phyloP scores from a whole-genome alignment of 2,329 filamentous ascomycete genomes.

The Fusarium succisae region DNA sequence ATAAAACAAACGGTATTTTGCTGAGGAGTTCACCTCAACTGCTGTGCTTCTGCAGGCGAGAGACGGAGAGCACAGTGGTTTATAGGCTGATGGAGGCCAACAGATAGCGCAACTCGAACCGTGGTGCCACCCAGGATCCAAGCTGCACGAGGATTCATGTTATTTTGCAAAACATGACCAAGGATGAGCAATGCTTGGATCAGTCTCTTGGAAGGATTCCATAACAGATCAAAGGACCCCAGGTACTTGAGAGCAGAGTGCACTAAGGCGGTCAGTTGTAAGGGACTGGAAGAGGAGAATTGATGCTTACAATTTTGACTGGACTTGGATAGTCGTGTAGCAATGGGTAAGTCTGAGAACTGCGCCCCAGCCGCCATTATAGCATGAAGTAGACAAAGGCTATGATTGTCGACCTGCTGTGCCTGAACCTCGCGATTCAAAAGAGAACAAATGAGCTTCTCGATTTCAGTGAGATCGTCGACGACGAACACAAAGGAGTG shows the following conservation, averaged over 20 bases:
- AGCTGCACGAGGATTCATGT: constrained; percentile 32
- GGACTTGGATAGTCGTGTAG: not conserved
- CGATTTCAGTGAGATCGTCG: constrained; percentile 15
- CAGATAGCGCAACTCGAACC: constrained; percentile 18
- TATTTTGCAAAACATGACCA: constrained; percentile 29
- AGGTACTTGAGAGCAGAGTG: constrained; percentile 14
- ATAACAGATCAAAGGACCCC: constrained; percentile 13
- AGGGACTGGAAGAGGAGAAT: rapidly evolving
- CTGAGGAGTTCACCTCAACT: constrained; percentile 1
- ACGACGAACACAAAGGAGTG: constrained; percentile 24
- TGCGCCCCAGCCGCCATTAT: constrained; percentile 34
- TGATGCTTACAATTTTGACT: constrained; percentile 6
- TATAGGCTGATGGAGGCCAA: constrained; percentile 21
- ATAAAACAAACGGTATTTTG: rapidly evolving
- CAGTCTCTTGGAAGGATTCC: constrained; percentile 18
- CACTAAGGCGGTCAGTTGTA: not conserved
- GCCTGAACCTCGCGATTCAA: not conserved
- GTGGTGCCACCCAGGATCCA: constrained; percentile 33
- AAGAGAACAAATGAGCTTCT: constrained; percentile 23
- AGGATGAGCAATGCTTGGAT: constrained; percentile 33
- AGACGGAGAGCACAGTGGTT: not conserved
- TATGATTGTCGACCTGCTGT: not conserved
- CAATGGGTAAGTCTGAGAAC: constrained; percentile 19
- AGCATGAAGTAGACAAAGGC: constrained; percentile 27
- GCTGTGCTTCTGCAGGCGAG: not conserved